Evolutionary conservation across 305 asterid genomes (phyloP), one percentile per base, ranked within the genome.

Genomic region (Fraxinus floribunda): DNA sequence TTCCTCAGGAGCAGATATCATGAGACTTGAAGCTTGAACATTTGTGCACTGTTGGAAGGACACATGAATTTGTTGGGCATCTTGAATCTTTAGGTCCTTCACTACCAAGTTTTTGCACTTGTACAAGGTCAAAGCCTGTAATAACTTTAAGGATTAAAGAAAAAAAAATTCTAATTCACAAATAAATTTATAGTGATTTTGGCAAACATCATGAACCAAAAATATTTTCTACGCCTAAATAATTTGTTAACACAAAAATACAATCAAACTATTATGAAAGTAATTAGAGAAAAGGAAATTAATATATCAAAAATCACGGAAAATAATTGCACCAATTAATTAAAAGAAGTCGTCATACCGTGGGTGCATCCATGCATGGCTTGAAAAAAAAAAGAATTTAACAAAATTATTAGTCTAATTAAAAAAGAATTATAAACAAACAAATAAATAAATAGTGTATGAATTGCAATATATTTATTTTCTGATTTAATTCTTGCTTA

Each of bases 51-150:
- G 76, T 46, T 92, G 89, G 71, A 95, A 86, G 3, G 92, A 82
- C 41, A 91, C 15, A 80, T 95, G 95, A 11, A 93, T 91, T 86
- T 93, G 98, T 75, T 91, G 98, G 8, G 94, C 86, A 80, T 95
- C 79, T 84, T 86, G 77, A 75, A 93, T 76, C 75, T 82, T 86
- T 6, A 92, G 76, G 72, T 91, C 81, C 72, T 82, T 88, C 73
- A 92, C 88, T 4, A 77, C 85, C 91, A 93, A 85, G 38, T 90
- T 88, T 76, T 87, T 79, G 91, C 98, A 92, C 15, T 78, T 70
- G 83, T 87, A 81, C 81, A 93, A 90, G 4, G 93, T 95, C 60
- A 95, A 24, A 1, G 98, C 98, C 97, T 94, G 94, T 80, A 72
- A 62, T 18, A 60, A 24, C 4, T 5, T 66, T 30, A 70, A 20